Conservation (phyloP, 169 alveolate species). For the Fabrea salina region DNA sequence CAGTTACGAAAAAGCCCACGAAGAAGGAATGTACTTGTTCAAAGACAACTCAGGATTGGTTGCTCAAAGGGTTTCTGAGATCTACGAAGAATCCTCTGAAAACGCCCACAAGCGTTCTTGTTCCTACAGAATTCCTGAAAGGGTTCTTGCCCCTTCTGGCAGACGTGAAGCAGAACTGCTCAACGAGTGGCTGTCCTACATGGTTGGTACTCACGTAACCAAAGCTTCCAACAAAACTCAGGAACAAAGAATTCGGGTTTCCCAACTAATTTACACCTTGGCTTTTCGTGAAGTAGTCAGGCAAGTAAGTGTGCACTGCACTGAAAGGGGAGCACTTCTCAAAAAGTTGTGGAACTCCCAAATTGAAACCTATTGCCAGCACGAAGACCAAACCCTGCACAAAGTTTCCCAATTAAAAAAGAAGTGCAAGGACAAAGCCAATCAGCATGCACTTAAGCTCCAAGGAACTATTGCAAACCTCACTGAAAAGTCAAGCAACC, state of each 20-base stretch:
- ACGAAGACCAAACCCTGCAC: no score
- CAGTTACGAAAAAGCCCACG: no score
- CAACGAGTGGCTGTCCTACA: background rate
- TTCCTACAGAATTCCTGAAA: background rate
- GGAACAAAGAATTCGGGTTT: background rate
- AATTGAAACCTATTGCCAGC: no score
- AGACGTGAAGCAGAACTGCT: constrained; percentile 18
- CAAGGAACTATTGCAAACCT: no score
- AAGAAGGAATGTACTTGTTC: constrained; percentile 12
- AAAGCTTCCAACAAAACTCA: background rate
- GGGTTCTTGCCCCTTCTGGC: constrained; percentile 8
- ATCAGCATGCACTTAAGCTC: no score
- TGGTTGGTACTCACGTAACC: background rate
- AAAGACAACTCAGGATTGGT: background rate
- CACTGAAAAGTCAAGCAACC: no score
- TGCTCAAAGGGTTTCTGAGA: background rate
- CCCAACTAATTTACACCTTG: background rate
- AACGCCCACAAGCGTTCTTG: no score
- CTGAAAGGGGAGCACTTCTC: background rate
- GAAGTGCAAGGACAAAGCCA: no score
- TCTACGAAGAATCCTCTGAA: background rate
- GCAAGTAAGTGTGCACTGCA: constrained; percentile 35
- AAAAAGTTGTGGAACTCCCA: constrained; percentile 9
- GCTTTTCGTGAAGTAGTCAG: constrained; percentile 35
- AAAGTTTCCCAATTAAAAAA: no score